phyloP scores from a whole-genome alignment of 345 rosid species.

The Cardiospermum halicacabum region DNA sequence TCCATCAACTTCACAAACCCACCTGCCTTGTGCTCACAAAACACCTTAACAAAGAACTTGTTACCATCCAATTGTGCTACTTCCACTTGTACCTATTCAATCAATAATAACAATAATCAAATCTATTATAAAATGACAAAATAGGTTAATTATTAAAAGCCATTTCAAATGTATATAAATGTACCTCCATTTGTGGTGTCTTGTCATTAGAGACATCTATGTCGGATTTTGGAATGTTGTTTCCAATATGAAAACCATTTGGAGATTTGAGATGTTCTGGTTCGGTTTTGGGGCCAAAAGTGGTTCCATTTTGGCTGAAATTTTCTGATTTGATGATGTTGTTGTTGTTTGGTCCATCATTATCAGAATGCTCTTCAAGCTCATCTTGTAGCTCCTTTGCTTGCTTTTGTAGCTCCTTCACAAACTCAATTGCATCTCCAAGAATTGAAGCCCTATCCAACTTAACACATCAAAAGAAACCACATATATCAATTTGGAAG shows the following conservation, averaged over 20 bases:
- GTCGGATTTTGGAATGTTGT: slow-evolving; percentile 33
- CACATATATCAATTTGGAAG: not conserved
- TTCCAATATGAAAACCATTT: slow-evolving; percentile 31
- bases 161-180: no score
- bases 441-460: slow-evolving; percentile 87
- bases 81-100: slow-evolving; percentile 76
- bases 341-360: slow-evolving; percentile 42
- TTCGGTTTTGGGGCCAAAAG: slow-evolving; percentile 22
- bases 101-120: not conserved
- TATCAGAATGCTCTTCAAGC: slow-evolving; percentile 72
- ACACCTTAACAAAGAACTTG: slow-evolving; percentile 83
- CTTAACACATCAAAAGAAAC: slow-evolving; percentile 24
- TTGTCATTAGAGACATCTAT: slow-evolving; percentile 44
- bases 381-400: slow-evolving; percentile 81
- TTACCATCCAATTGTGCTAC: slow-evolving; percentile 81
- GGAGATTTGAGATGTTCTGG: slow-evolving; percentile 10
- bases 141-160: not conserved
- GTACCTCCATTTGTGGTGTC: slow-evolving; percentile 93
- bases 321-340: slow-evolving; percentile 23
- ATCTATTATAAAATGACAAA: not conserved
- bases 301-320: slow-evolving; percentile 36
- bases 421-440: slow-evolving; percentile 84
- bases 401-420: slow-evolving; percentile 74
- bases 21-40: slow-evolving; percentile 79
- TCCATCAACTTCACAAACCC: slow-evolving; percentile 83